These are phyloP conservation scores for Coemansia sp. DNA, from an alignment of 192 early-diverging fungal species.

Conservation along the genomic window DNA sequence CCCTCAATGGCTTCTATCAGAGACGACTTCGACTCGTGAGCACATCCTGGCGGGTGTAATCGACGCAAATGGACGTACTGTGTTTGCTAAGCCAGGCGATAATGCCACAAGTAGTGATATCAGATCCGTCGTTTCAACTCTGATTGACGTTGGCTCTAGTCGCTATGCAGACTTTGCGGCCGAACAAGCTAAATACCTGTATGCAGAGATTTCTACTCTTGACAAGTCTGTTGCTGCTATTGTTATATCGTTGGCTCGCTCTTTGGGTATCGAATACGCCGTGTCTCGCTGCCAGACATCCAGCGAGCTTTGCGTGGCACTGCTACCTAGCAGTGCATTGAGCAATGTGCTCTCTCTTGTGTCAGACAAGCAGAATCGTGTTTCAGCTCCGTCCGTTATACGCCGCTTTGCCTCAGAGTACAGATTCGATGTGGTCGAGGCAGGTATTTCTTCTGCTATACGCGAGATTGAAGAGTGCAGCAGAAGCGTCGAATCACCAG, in stretches of 20 bases:
- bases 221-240: not conserved
- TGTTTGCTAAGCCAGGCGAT: not conserved
- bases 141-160: not conserved
- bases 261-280: conserved; percentile 11
- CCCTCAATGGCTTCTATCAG: conserved; percentile 13
- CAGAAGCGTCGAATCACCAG: no score
- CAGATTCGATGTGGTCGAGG: conserved; percentile 7
- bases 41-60: conserved; percentile 16
- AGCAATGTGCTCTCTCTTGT: conserved; percentile 12
- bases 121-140: not conserved
- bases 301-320: not conserved
- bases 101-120: not conserved
- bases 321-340: conserved; percentile 18
- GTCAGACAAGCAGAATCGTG: not conserved
- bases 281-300: not conserved
- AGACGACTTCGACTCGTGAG: conserved; percentile 13
- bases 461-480: no score
- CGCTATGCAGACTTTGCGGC: not conserved
- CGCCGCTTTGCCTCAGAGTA: conserved; percentile 11
- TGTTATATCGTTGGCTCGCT: conserved; percentile 8
- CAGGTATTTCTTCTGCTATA: no score
- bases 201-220: not conserved
- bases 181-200: conserved; percentile 3
- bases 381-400: not conserved
- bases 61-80: not conserved